Evolutionary conservation across 2,329 filamentous ascomycete genomes (phyloP).

Genomic region (Pseudopyrenochaeta lycopersici): DNA sequence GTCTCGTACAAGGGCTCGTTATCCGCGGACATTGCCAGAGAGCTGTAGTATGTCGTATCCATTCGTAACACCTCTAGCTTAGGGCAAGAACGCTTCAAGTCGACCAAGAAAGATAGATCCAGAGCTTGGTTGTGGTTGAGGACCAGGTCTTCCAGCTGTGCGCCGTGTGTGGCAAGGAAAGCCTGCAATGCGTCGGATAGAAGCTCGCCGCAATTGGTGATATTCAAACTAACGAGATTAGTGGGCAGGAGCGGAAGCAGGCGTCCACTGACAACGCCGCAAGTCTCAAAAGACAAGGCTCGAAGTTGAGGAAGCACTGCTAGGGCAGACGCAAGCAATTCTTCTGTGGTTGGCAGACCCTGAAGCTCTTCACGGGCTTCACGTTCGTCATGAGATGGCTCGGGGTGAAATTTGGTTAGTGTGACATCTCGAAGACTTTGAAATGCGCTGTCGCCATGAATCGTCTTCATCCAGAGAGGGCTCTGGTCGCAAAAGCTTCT

Average conservation of each 20-base stretch:
- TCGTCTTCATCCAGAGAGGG: slow-evolving; percentile 48
- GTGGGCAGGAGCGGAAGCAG: slow-evolving; percentile 75
- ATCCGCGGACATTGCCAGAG: slow-evolving; percentile 73
- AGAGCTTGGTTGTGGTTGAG: slow-evolving; percentile 83
- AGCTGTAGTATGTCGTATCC: slow-evolving; percentile 81
- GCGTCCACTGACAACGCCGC: slow-evolving; percentile 72
- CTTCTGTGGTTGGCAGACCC: slow-evolving; percentile 46
- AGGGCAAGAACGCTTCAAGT: slow-evolving; percentile 73
- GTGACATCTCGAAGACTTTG: slow-evolving; percentile 47
- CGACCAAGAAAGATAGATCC: slow-evolving; percentile 75
- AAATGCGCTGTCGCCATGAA: slow-evolving; percentile 57
- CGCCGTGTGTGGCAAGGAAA: slow-evolving; percentile 74
- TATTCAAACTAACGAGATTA: slow-evolving; percentile 71
- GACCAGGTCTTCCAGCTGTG: slow-evolving; percentile 70
- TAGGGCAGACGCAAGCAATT: slow-evolving; percentile 59
- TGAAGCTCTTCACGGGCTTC: slow-evolving; percentile 21
- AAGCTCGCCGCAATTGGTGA: slow-evolving; percentile 82
- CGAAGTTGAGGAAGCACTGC: slow-evolving; percentile 70
- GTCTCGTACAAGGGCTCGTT: slow-evolving; percentile 78
- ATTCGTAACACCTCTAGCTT: slow-evolving; percentile 75
- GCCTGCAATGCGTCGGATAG: slow-evolving; percentile 70
- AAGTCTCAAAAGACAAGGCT: slow-evolving; percentile 77
- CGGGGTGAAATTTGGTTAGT: slow-evolving; percentile 45
- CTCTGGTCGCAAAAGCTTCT: slow-evolving; percentile 53
- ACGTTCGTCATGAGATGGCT: slow-evolving; percentile 16